Evolutionary conservation across 495 filamentous ascomycete species (phyloP), one percentile per base, ranked within the genome.

Genomic region (Daldinia bambusicola): DNA sequence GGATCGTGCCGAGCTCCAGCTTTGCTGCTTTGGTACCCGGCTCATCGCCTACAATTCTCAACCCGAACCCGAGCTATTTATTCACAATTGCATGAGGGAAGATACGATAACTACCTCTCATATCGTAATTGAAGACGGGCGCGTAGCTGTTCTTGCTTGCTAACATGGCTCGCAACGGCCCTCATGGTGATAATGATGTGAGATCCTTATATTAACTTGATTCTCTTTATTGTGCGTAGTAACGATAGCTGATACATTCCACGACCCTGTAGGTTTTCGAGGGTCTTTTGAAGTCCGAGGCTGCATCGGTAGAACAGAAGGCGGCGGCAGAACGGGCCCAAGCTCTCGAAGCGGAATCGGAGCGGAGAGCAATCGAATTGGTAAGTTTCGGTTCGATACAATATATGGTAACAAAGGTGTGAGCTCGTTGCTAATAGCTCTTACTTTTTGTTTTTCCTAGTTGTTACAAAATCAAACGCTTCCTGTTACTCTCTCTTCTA

Each of bases 401-500:
- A 7, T 36, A 36, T 36, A 10, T 2, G 34, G 34, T 36, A 7
- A 36, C 9, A 36, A 36, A 10, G 34, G 2, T 36, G 34, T 36
- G 34, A 36, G 34, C 2, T 36, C 34, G 0, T 38, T 37, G 22
- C 36, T 67, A 30, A 67, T 26, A 22, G n/a, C n/a, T n/a, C n/a
- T n/a, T n/a, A n/a, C n/a, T n/a, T n/a, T 45, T 16, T 4, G 8
- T 60, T 4, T 4, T 32, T 43, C 63, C 53, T 20, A 90, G 91
- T 77, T 87, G 84, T 83, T 95, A 90, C 81, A 92, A 87, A 75
- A 97, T 87, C 68, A 84, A 92, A 71, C 94, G 86, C 75, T 80
- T 37, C 83, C 83, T 14, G 90, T 93, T 55, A 89, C 92, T 5
- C 90, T 99, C 80, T 92, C 91, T 60, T 89, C 89, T 31, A 85